Base-by-base conservation (phyloP, 768 basidiomycete species). In the Lyophyllum atratum region DNA sequence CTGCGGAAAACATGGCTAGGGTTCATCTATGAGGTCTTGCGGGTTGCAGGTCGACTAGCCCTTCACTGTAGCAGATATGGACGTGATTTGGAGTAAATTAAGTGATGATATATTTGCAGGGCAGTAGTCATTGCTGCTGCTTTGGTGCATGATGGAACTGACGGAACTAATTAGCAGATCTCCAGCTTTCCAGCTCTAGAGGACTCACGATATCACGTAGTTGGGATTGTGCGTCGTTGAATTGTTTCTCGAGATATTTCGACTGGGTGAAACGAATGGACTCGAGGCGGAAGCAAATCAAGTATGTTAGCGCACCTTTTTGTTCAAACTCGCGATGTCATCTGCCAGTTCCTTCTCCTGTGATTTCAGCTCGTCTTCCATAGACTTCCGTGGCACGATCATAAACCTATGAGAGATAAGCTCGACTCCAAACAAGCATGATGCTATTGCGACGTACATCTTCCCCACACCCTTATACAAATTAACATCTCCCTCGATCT, bases 401-500 rank as follows among this genome's bases (percentile, higher is more conserved):
- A 98, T 84, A 72, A 98, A 98, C 93, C 95, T 97, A 59, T 5
- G 54, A 43, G 48, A 22, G 22, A 49, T 49, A 10, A 50, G 24
- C 56, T 49, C 49, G 44, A 17, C 5, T 15, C n/a, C 39, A 47
- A 22, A 15, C 19, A 4, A 14, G 26, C 29, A 49, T 53, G n/a
- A 12, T 21, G 4, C 48, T 15, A 25, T 17, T 22, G 46, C 3
- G 44, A 62, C 84, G 59, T 61, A 95, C 95, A 96, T 96, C 75
- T 98, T 98, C 29, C 95, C 95, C 44, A 98, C 92, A 46, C 95
- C 95, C 66, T 90, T 94, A 76, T 95, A 98, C 64, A 97, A 75
- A 66, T 89, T 92, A 12, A 90, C 87, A 58, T 89, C 81, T 25
- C 83, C 84, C 61, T 85, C 79, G 49, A 95, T 82, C 33, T 80